Conservation (phyloP, 2,329 filamentous ascomycete species). For the Cladosporium sp. region DNA sequence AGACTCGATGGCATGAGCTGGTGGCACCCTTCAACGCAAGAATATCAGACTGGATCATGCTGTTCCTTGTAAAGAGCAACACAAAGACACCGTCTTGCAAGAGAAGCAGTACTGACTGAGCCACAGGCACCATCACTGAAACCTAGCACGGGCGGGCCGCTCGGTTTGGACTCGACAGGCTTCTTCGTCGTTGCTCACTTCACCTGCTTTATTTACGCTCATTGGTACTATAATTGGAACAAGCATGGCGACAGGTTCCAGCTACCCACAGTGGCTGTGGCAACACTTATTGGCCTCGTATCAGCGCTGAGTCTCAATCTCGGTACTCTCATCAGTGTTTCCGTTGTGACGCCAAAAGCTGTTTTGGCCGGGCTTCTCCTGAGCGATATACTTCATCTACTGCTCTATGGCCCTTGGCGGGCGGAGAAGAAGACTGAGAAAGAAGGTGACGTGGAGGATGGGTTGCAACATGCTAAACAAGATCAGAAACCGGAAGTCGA, state of each 20-base stretch:
- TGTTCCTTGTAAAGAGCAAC: background rate
- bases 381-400: background rate
- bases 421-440: background rate
- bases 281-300: background rate
- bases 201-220: background rate
- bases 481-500: too few species aligned
- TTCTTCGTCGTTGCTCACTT: background rate
- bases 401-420: background rate
- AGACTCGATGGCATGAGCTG: background rate
- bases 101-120: background rate
- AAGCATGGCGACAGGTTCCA: background rate
- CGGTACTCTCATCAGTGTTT: background rate
- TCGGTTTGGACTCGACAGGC: background rate
- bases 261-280: background rate
- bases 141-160: background rate
- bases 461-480: background rate
- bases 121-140: background rate
- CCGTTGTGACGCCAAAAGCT: background rate
- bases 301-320: background rate
- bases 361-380: background rate
- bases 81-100: background rate
- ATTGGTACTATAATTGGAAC: background rate
- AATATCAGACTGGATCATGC: background rate
- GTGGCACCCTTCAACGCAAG: background rate
- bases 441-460: background rate